Evolutionary conservation across 352 stramenopile species (phyloP).

Genomic region (Pythium guiyangense): DNA sequence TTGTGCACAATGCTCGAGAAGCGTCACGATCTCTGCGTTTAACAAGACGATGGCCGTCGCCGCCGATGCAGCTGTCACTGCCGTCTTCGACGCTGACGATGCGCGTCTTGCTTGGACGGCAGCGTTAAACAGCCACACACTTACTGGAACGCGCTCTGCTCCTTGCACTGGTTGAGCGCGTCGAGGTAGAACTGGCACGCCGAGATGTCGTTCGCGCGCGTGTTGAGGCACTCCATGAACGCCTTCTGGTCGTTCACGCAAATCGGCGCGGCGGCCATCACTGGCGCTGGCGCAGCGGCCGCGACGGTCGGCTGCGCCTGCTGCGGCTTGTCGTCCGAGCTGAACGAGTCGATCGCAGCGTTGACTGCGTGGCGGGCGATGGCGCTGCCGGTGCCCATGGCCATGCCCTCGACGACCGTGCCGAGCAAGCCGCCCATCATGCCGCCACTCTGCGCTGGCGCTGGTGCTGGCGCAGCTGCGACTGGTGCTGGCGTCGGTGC

Average conservation of each 20-base stretch:
- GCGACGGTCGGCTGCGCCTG: slow-evolving; percentile 14
- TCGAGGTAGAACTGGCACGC: slow-evolving; percentile 86
- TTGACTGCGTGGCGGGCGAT: slow-evolving; percentile 90
- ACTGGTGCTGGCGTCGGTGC: slow-evolving; percentile 27
- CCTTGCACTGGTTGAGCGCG: slow-evolving; percentile 79
- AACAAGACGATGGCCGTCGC: too few species aligned
- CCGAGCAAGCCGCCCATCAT: slow-evolving; percentile 92
- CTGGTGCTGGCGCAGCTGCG: slow-evolving; percentile 24
- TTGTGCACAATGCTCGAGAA: background rate
- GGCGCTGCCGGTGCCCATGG: slow-evolving; percentile 94
- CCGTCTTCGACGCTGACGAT: too few species aligned
- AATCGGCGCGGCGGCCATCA: slow-evolving; percentile 17
- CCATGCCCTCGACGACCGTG: slow-evolving; percentile 95
- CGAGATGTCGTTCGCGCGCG: slow-evolving; percentile 71
- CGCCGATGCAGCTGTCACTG: too few species aligned
- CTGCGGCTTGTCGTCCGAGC: slow-evolving; percentile 41
- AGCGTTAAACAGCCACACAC: background rate
- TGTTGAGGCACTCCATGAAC: slow-evolving; percentile 77
- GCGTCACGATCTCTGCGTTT: too few species aligned
- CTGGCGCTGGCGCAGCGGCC: slow-evolving; percentile 9
- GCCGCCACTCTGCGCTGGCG: slow-evolving; percentile 33
- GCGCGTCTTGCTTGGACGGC: too few species aligned
- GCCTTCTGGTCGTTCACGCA: slow-evolving; percentile 69
- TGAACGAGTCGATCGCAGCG: slow-evolving; percentile 61
- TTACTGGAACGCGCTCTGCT: slow-evolving; percentile 61